Conservation (phyloP, 495 filamentous ascomycete genomes). For the Saxophila tyrrhenica region DNA sequence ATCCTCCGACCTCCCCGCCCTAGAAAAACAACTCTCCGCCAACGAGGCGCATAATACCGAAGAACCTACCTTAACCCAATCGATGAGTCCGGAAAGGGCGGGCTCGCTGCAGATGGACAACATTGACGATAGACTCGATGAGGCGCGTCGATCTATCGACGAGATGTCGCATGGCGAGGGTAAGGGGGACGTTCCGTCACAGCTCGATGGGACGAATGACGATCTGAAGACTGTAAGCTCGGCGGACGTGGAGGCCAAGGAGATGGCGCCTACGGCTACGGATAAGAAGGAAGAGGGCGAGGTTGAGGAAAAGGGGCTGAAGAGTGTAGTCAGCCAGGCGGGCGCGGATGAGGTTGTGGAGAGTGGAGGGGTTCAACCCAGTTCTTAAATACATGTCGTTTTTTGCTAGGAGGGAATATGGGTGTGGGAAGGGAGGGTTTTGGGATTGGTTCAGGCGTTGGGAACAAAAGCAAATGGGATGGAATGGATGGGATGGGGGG, state of each 20-base stretch:
- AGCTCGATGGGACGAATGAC: too few relatives aligned
- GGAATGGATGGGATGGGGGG: too few relatives aligned
- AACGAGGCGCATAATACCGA: conserved; percentile 9
- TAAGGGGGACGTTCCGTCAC: too few relatives aligned
- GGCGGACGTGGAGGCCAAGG: not conserved
- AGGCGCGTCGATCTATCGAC: not conserved
- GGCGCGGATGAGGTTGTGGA: not conserved
- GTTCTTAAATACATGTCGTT: too few relatives aligned
- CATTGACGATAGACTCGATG: not conserved
- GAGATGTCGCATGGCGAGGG: too few relatives aligned
- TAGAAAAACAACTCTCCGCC: conserved; percentile 2
- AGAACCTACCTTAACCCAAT: conserved; percentile 3
- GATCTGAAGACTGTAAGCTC: too few relatives aligned
- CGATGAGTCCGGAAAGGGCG: not conserved
- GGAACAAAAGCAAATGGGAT: too few relatives aligned
- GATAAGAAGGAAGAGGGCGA: not conserved
- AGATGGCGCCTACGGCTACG: not conserved
- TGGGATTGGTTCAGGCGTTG: too few relatives aligned
- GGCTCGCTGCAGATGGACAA: not conserved
- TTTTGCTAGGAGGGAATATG: too few relatives aligned
- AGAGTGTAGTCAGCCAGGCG: too few relatives aligned
- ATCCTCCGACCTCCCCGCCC: not conserved
- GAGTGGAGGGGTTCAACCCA: not conserved
- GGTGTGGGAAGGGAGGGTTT: too few relatives aligned
- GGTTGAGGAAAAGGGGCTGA: too few relatives aligned